Conservation (phyloP, 2,329 filamentous ascomycete genomes). For the Dryadomyces quercivorus region DNA sequence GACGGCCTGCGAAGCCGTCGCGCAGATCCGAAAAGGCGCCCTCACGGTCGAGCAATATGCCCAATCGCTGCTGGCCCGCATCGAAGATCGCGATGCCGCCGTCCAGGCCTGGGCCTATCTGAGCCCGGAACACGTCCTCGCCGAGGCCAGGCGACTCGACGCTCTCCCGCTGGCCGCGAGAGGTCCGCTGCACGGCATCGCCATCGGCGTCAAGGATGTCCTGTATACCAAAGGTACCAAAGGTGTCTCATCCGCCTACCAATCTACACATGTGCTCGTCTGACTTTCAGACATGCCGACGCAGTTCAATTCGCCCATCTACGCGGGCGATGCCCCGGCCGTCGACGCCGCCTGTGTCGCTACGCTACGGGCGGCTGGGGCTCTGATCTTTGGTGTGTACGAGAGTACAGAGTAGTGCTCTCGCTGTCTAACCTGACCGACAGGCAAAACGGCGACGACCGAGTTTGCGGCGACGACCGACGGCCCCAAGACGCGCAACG, state of each 20-base stretch:
- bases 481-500: slow-evolving; percentile 45
- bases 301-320: slow-evolving; percentile 41
- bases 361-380: slow-evolving; percentile 40
- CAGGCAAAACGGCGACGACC: slow-evolving; percentile 44
- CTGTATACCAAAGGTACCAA: slow-evolving; percentile 38
- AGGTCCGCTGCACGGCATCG: slow-evolving; percentile 44
- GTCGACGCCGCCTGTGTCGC: slow-evolving; percentile 40
- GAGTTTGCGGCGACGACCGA: slow-evolving; percentile 47
- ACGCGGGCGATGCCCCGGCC: slow-evolving; percentile 25
- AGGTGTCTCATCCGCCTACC: neutral
- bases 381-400: slow-evolving; percentile 41
- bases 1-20: neutral
- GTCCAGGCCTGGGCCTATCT: slow-evolving; percentile 40
- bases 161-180: slow-evolving; percentile 30
- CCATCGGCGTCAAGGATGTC: slow-evolving; percentile 48
- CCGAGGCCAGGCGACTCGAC: slow-evolving; percentile 38
- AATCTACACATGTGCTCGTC: no score
- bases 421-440: no score
- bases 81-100: slow-evolving; percentile 27
- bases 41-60: slow-evolving; percentile 38
- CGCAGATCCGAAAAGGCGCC: neutral
- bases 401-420: no score
- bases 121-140: slow-evolving; percentile 31
- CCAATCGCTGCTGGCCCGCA: slow-evolving; percentile 30
- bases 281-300: slow-evolving; percentile 40